Percentiles rank a stretch among this genome's conserved stretches.
Evolutionary conservation across 805 yeast species (phyloP).

Genomic region (Monosporozyma yasuniensis): DNA sequence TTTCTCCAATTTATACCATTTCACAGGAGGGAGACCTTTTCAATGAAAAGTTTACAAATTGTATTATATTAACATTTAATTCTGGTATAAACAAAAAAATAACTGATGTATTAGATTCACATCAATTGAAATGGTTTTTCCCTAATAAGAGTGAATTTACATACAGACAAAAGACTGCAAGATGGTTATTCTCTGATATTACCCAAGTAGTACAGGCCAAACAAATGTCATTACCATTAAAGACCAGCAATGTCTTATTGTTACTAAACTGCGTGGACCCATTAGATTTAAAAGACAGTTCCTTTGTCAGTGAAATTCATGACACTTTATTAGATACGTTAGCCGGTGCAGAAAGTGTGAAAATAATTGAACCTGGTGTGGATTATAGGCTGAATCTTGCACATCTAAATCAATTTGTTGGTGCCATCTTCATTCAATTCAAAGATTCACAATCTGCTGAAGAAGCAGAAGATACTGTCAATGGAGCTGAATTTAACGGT

Average conservation of each 20-base stretch:
- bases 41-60: neutral
- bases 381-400: constrained; percentile 39
- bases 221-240: constrained; percentile 4
- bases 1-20: neutral
- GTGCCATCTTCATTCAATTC: constrained; percentile 65
- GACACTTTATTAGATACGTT: constrained; percentile 38
- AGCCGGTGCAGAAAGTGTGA: constrained; percentile 40
- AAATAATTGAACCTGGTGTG: constrained; percentile 49
- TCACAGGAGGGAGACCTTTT: neutral
- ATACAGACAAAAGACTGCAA: constrained; percentile 14
- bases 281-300: constrained; percentile 49
- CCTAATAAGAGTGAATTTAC: constrained; percentile 15
- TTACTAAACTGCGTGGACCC: constrained; percentile 58
- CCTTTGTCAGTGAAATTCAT: constrained; percentile 39
- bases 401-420: constrained; percentile 48
- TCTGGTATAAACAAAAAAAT: neutral
- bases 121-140: constrained; percentile 10
- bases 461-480: constrained; percentile 46
- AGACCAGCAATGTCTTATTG: constrained; percentile 44
- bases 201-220: constrained; percentile 28
- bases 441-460: constrained; percentile 41
- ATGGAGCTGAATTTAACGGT: constrained; percentile 61
- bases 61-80: neutral
- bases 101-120: neutral
- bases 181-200: constrained; percentile 31